These are phyloP conservation scores for Solanum dulcamara DNA, from an alignment of 257 asterid genomes.

Conservation along the genomic window DNA sequence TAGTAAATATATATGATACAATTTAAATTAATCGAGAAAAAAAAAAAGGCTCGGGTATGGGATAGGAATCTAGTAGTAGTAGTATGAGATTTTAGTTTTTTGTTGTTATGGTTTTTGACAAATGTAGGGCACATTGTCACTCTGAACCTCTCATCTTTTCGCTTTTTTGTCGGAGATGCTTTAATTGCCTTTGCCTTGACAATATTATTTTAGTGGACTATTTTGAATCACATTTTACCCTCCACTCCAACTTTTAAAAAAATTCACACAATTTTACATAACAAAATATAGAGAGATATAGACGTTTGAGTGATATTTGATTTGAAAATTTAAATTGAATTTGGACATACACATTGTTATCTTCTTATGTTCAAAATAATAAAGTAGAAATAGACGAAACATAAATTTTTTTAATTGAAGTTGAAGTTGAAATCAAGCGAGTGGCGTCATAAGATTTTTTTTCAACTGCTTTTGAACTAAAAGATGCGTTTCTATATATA, in stretches of 20 bases:
- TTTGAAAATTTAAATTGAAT: neutral
- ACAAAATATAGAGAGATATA: neutral
- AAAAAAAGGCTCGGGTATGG: neutral
- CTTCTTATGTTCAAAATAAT: neutral
- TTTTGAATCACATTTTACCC: neutral
- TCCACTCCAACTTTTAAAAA: neutral
- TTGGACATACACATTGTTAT: neutral
- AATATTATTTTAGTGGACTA: neutral
- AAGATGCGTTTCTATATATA: neutral
- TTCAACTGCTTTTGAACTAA: neutral
- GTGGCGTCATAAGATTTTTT: neutral
- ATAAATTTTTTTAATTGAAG: neutral
- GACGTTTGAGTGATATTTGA: neutral
- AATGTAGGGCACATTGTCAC: neutral
- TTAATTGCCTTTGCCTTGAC: neutral
- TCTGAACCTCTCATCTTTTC: neutral
- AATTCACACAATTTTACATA: neutral
- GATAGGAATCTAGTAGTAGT: neutral
- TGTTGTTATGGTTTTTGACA: neutral
- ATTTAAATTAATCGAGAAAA: neutral
- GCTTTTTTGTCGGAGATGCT: constrained; percentile 14
- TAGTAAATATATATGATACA: neutral
- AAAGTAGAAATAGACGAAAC: neutral
- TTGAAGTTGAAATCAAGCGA: neutral
- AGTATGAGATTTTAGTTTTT: neutral